Evolutionary conservation across 2,329 filamentous ascomycete species (phyloP).

Genomic region (Trichoderma brevicompactum): DNA sequence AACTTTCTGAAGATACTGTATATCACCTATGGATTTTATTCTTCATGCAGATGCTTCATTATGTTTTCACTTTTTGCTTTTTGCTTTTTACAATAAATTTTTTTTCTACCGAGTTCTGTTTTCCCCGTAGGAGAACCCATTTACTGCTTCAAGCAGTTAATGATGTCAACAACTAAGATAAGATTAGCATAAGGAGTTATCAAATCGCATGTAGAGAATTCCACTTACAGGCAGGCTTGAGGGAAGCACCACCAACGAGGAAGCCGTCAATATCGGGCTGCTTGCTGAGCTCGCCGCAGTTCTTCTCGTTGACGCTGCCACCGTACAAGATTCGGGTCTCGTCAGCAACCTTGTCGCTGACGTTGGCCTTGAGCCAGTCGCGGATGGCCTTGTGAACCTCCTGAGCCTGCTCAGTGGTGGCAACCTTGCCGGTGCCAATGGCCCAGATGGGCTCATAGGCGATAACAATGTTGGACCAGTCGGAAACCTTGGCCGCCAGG

Average conservation of each 20-base stretch:
- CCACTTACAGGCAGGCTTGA: conserved; percentile 90
- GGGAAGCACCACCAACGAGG: conserved; percentile 91
- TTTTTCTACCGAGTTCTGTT: neutral
- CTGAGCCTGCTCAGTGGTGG: conserved; percentile 86
- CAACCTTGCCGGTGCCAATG: conserved; percentile 91
- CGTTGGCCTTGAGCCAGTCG: conserved; percentile 76
- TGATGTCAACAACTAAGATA: conserved; percentile 59
- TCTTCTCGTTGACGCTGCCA: conserved; percentile 97
- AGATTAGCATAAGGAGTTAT: conserved; percentile 5
- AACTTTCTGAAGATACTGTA: neutral
- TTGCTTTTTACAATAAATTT: neutral
- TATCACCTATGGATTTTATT: conserved; percentile 5
- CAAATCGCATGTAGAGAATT: neutral
- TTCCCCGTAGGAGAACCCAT: neutral
- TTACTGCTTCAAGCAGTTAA: conserved; percentile 59
- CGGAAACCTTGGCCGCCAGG: conserved; percentile 73
- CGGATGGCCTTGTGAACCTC: conserved; percentile 93
- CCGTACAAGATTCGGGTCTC: conserved; percentile 95
- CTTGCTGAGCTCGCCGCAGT: conserved; percentile 90
- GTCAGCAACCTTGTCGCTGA: conserved; percentile 75
- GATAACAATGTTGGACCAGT: conserved; percentile 94
- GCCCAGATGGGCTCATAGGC: conserved; percentile 99
- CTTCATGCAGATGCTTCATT: neutral
- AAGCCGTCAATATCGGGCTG: conserved; percentile 97
- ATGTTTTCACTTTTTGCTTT: neutral